These are phyloP conservation scores for Henckelia pumila DNA, from an alignment of 257 asterid genomes.

Conservation along the genomic window DNA sequence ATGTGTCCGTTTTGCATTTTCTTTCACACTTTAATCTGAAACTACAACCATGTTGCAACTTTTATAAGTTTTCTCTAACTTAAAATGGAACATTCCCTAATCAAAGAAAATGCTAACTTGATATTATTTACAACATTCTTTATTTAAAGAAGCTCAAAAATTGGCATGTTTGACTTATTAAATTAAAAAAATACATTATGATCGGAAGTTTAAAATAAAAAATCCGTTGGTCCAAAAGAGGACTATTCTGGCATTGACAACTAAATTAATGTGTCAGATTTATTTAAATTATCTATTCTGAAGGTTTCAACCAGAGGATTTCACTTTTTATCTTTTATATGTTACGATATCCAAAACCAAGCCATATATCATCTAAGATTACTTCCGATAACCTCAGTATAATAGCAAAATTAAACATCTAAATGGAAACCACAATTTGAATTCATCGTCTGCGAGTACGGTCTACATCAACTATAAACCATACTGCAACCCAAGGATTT, in stretches of 20 bases:
- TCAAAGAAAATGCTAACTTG: neutral
- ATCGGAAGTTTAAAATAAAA: neutral
- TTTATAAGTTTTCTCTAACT: constrained; percentile 6
- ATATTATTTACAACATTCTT: neutral
- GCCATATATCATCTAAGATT: neutral
- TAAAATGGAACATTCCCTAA: neutral
- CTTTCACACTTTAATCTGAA: constrained; percentile 6
- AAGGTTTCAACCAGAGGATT: neutral
- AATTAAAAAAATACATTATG: neutral
- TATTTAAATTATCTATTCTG: no score
- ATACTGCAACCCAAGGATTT: constrained; percentile 7
- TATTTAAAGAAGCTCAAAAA: neutral
- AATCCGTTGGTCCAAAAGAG: neutral
- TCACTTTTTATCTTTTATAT: constrained; percentile 13
- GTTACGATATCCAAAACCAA: constrained; percentile 7
- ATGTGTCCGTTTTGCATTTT: neutral
- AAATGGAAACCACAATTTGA: neutral
- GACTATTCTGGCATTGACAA: no score
- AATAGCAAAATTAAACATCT: neutral
- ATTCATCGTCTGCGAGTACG: neutral
- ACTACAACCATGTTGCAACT: neutral
- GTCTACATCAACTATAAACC: constrained; percentile 13
- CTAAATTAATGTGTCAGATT: no score
- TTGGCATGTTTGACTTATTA: neutral
- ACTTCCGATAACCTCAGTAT: neutral